phyloP scores from a whole-genome alignment of 495 filamentous ascomycete genomes.

The Xylaria cubensis region DNA sequence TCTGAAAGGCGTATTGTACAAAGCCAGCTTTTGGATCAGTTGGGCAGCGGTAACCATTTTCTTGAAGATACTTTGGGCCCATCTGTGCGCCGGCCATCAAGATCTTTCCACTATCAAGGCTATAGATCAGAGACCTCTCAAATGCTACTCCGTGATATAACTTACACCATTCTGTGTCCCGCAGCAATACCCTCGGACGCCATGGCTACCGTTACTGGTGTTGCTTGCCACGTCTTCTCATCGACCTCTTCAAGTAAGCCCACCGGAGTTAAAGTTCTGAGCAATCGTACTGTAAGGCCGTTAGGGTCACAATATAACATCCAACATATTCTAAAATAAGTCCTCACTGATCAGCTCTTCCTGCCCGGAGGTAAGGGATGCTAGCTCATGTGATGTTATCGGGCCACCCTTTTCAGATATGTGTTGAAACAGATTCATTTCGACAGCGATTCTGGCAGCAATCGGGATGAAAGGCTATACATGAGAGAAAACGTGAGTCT shows the following conservation, averaged over 20 bases:
- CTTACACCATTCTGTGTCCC: constrained; percentile 11
- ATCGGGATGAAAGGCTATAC: constrained; percentile 5
- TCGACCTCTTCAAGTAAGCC: constrained; percentile 5
- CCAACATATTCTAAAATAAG: neutral
- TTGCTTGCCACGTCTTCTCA: constrained; percentile 6
- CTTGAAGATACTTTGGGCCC: constrained; percentile 26
- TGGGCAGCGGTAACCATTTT: constrained; percentile 31
- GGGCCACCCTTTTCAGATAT: neutral
- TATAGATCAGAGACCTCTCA: neutral
- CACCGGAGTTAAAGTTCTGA: neutral
- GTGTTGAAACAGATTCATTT: neutral
- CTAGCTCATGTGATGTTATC: constrained; percentile 6
- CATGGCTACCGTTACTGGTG: neutral
- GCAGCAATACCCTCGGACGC: constrained; percentile 3
- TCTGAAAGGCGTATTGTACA: constrained; percentile 43
- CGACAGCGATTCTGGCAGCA: constrained; percentile 10
- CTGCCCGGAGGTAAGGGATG: neutral
- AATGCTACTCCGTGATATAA: neutral
- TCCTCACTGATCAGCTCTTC: constrained; percentile 9
- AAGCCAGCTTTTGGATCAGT: constrained; percentile 37
- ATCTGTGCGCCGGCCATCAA: constrained; percentile 15
- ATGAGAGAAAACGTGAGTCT: neutral
- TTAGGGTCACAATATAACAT: neutral
- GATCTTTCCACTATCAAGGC: constrained; percentile 12
- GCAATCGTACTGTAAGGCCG: neutral